A percentile compares a stretch with the other conserved stretches of the same genome.
Evolutionary conservation across 106 monocot species (phyloP).

Genomic region (Xerophyta viscosa): DNA sequence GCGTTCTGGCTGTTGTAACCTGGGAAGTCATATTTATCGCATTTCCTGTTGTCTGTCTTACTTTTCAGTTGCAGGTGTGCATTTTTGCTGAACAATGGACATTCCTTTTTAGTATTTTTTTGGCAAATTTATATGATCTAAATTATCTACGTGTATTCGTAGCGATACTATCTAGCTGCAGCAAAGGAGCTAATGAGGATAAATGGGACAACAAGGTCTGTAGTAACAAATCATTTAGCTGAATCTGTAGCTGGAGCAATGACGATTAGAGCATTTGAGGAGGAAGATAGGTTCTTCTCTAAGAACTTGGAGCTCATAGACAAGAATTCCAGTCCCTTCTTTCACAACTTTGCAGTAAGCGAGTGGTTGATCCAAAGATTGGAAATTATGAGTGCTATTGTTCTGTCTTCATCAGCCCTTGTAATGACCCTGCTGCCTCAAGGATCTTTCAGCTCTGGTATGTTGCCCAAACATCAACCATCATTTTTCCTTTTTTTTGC

Average conservation of each 20-base stretch:
- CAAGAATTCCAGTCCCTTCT: constrained; percentile 68
- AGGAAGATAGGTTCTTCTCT: constrained; percentile 54
- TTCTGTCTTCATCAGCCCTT: constrained; percentile 84
- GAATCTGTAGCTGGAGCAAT: constrained; percentile 74
- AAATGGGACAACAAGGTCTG: constrained; percentile 91
- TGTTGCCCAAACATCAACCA: constrained; percentile 6
- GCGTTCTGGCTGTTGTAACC: constrained; percentile 64
- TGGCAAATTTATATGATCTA: too few relatives aligned
- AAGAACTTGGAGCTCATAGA: constrained; percentile 59
- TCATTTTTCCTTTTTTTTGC: too few relatives aligned
- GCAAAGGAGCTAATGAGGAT: constrained; percentile 94
- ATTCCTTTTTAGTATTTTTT: too few relatives aligned
- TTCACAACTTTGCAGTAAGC: constrained; percentile 65
- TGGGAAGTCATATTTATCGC: constrained; percentile 81
- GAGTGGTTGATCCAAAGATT: constrained; percentile 84
- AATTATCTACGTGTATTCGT: background rate
- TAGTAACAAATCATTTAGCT: constrained; percentile 78
- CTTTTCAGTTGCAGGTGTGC: constrained; percentile 69
- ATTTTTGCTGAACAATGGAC: too few relatives aligned
- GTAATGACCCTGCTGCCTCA: constrained; percentile 76
- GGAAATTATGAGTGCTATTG: constrained; percentile 77
- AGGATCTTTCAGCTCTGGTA: constrained; percentile 82
- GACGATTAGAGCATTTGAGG: constrained; percentile 79
- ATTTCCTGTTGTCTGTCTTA: constrained; percentile 51
- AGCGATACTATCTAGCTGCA: constrained; percentile 82